Base-by-base conservation (phyloP, 2,329 filamentous ascomycete genomes). In the Pseudocercospora crystallina region DNA sequence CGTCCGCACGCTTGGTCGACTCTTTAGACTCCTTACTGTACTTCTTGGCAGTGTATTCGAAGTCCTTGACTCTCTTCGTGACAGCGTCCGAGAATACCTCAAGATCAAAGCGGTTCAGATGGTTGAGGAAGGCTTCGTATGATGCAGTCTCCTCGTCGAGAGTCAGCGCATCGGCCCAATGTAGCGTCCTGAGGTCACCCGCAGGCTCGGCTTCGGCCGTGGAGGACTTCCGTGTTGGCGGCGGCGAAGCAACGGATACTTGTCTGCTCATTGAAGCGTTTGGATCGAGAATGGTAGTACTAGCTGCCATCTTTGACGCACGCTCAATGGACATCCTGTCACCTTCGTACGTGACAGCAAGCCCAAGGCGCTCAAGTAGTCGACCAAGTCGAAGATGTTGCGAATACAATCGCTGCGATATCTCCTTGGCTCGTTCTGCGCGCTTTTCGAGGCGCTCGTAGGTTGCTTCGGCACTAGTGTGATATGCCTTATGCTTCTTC, bases 21-120 rank as follows among this genome's bases (percentile, higher is more conserved):
- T 83, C 81, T 31, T 90, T 84, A 29, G 89, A 86, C 67, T 99
- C 94, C 53, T 89, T 89, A 64, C 94, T 90, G 77, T 91, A 91
- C 72, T 96, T 97, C 50, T 91, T 87, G 13, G 91, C 91, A 53
- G 94, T 86, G 61, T 94, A 86, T 69, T 99, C 94, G 54, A 95
- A 87, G 65, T 99, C 94, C 63, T 92, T 95, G 63, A 96, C 83
- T 11, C 94, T 86, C 64, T 92, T 94, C 56, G 89, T 86, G 20
- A 99, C 80, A 0, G 89, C 85, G 51, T 97, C 92, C 40, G 84
- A 83, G 63, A 96, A 95, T 2, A 82, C 78, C 54, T 96, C 89
- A 41, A 92, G 78, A 64, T 95, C 89, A 64, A 99, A 94, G 26
- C 81, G 80, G 13, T 87, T 83, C 13, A 96, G 74, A 3, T 83